Base-by-base conservation (phyloP, 164 flowering plant species). In the Brasenia schreberi region DNA sequence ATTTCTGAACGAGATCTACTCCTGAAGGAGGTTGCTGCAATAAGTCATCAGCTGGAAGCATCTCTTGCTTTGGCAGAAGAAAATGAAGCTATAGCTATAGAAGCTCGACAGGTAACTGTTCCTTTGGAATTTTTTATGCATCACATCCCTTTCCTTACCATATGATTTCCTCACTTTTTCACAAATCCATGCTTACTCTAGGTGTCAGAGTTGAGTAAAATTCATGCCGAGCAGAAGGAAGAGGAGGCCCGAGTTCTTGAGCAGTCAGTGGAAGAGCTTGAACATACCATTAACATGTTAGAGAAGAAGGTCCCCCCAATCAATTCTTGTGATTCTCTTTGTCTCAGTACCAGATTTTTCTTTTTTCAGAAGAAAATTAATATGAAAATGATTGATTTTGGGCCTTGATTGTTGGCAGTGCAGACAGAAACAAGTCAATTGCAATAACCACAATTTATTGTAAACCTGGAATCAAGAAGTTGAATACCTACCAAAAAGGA, bases 221-320 rank as follows among this genome's bases (percentile, higher is more conserved):
- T 79, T 16, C 83, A 84, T 79, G 96, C 97, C 61, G 92, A 87
- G 70, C 83, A 92, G 66, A 92, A 89, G 79, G 95, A 92, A 78
- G 95, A 89, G 81, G 98, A 92, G 79, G 93, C 79, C 66, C 86
- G 75, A 76, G 83, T 92, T 75, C 80, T 92, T 58, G 98, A 92
- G 71, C 80, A 60, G 61, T 92, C 95, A 14, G 81, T 92, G 23
- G 92, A 88, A 81, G 98, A 92, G 78, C 93, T 92, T 68, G 96
- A 92, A 73, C 59, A 68, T 73, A 92, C 98, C 59, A 74, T 92
- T 52, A 82, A 88, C 81, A 83, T 88, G 42, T 65, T 89, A 78
- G 98, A 89, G 78, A 82, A 78, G 68, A 89, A 88, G 92, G 98
- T 87, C 70, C 7, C 7, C 53, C 12, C 27, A 23, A 23, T 23